These are phyloP conservation scores for Clarireedia homoeocarpa DNA, from an alignment of 2,329 filamentous ascomycete species.

Conservation along the genomic window DNA sequence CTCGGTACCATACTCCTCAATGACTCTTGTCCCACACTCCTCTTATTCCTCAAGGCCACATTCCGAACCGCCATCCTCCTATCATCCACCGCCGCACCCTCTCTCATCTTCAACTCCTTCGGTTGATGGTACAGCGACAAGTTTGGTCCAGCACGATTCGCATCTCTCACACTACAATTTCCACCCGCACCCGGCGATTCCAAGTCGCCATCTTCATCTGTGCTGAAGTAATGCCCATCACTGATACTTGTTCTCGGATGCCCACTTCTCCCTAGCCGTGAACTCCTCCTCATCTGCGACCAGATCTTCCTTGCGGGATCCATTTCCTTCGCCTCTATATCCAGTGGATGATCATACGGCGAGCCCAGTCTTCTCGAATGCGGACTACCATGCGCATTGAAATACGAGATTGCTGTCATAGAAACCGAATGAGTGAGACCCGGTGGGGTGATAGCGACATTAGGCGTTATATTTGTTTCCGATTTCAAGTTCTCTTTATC, in stretches of 20 bases:
- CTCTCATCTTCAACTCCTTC: too few species aligned
- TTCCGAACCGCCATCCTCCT: conserved; percentile 15
- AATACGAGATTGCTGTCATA: conserved; percentile 4
- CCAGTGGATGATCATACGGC: conserved; percentile 5
- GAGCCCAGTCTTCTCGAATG: not conserved
- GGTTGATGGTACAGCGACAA: too few species aligned
- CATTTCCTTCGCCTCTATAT: conserved; percentile 10
- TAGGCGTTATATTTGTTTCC: not conserved
- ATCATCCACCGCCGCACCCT: not conserved
- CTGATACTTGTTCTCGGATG: conserved; percentile 17
- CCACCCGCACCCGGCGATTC: not conserved
- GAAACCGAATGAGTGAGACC: conserved; percentile 2
- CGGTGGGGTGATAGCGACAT: not conserved
- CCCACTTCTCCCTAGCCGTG: conserved; percentile 14
- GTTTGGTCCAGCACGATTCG: too few species aligned
- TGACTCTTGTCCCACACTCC: conserved; percentile 19
- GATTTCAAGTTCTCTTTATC: conserved; percentile 6
- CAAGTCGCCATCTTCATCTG: not conserved
- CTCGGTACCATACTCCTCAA: conserved; percentile 21
- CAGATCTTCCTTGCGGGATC: conserved; percentile 29
- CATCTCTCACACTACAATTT: not conserved
- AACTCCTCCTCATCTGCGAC: conserved; percentile 26
- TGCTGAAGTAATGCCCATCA: conserved; percentile 18
- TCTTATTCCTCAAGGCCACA: conserved; percentile 19
- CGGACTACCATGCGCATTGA: not conserved